These are phyloP conservation scores for Reticulascus tulasneorum DNA, from an alignment of 2,329 filamentous ascomycete species.

Conservation along the genomic window DNA sequence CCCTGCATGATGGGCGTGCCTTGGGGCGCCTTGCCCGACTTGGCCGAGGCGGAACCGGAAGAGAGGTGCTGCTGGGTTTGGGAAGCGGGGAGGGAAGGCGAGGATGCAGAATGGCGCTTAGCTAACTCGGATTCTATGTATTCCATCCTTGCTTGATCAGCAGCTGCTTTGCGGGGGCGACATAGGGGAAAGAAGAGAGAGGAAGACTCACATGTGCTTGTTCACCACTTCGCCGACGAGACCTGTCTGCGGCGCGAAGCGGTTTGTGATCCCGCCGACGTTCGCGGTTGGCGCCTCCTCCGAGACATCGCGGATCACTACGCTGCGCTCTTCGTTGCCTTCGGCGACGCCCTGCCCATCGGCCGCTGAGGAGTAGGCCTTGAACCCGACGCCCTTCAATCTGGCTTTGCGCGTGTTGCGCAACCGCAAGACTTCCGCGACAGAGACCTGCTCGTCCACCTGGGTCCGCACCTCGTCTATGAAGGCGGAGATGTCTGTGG, in stretches of 20 bases:
- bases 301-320: no score
- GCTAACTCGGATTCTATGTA: slow-evolving; percentile 80
- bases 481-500: not conserved
- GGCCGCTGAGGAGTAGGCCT: slow-evolving; percentile 25
- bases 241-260: slow-evolving; percentile 72
- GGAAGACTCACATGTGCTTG: slow-evolving; percentile 70
- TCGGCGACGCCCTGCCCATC: slow-evolving; percentile 32
- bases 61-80: slow-evolving; percentile 14
- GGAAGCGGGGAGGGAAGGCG: slow-evolving; percentile 10
- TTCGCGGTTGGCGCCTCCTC: no score
- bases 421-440: slow-evolving; percentile 47
- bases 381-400: slow-evolving; percentile 55
- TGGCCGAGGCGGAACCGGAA: slow-evolving; percentile 7
- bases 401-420: slow-evolving; percentile 48
- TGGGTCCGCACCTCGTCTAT: no score
- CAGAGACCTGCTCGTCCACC: no score
- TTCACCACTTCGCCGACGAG: slow-evolving; percentile 62
- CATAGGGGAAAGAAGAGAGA: slow-evolving; percentile 2
- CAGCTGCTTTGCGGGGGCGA: slow-evolving; percentile 21
- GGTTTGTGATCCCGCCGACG: slow-evolving; percentile 29
- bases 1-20: slow-evolving; percentile 53
- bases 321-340: slow-evolving; percentile 24
- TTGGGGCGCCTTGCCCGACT: slow-evolving; percentile 4
- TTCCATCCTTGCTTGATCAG: slow-evolving; percentile 77
- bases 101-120: slow-evolving; percentile 46